Conservation (phyloP, 352 stramenopile genomes). For the Phytophthora citricola region DNA sequence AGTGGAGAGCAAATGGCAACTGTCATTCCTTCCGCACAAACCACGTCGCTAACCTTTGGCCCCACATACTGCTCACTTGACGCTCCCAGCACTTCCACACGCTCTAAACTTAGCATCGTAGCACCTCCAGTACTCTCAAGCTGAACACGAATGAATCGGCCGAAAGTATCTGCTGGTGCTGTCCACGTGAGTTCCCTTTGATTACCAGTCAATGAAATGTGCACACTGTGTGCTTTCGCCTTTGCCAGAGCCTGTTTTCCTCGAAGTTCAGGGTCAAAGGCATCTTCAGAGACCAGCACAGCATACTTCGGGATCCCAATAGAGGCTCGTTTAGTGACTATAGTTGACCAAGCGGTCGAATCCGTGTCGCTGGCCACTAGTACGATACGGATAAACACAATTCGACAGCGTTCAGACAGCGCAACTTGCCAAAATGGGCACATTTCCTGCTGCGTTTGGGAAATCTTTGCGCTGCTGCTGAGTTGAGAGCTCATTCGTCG, state of each 20-base stretch:
- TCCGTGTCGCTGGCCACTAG: conserved; percentile 13
- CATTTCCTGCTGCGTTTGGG: conserved; percentile 75
- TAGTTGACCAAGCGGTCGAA: conserved; percentile 9
- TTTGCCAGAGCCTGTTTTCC: conserved; percentile 69
- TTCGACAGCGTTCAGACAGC: conserved; percentile 43
- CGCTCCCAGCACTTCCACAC: conserved; percentile 58
- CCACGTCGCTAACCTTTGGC: conserved; percentile 60
- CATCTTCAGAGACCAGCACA: conserved; percentile 59
- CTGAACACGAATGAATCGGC: conserved; percentile 67
- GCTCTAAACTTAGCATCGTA: conserved; percentile 57
- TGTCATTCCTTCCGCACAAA: conserved; percentile 62
- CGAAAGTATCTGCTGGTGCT: conserved; percentile 61
- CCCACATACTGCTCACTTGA: conserved; percentile 55
- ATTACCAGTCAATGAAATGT: conserved; percentile 45
- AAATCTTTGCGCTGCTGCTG: conserved; percentile 26
- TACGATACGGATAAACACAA: conserved; percentile 50
- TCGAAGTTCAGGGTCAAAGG: conserved; percentile 66
- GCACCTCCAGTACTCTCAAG: conserved; percentile 47
- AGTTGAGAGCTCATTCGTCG: conserved; percentile 13
- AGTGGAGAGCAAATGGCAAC: conserved; percentile 62
- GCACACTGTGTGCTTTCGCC: conserved; percentile 59
- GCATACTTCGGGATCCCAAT: conserved; percentile 39
- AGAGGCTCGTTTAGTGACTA: conserved; percentile 13
- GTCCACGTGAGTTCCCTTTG: conserved; percentile 49
- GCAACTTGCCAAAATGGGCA: conserved; percentile 82